Conservation (phyloP, 2,329 filamentous ascomycete species). For the Paecilomyces niveus region DNA sequence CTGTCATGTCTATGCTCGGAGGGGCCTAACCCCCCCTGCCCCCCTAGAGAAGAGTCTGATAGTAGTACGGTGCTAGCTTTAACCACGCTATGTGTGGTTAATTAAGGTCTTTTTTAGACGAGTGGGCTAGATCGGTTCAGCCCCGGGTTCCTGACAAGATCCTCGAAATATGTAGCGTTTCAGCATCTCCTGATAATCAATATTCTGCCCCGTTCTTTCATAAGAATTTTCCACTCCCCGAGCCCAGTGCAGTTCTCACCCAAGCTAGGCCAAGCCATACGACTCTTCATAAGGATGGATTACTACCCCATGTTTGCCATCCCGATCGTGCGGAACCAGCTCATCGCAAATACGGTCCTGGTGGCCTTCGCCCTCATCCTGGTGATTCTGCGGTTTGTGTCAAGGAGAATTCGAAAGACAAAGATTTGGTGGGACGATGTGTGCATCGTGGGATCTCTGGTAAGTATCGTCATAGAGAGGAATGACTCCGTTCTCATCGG, state of each 20-base stretch:
- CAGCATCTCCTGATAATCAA: too few relatives aligned
- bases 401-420: constrained; percentile 18
- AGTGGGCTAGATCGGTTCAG: too few relatives aligned
- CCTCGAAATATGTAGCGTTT: too few relatives aligned
- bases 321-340: constrained; percentile 11
- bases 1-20: too few relatives aligned
- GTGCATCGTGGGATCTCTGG: constrained; percentile 14
- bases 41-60: background rate
- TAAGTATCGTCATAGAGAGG: background rate
- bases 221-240: too few relatives aligned
- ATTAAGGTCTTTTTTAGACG: too few relatives aligned
- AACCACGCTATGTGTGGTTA: too few relatives aligned
- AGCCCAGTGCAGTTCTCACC: too few relatives aligned
- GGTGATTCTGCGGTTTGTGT: constrained; percentile 21
- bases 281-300: background rate
- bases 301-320: constrained; percentile 10
- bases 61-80: too few relatives aligned
- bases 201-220: too few relatives aligned
- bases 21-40: too few relatives aligned
- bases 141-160: too few relatives aligned
- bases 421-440: constrained; percentile 24
- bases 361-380: constrained; percentile 18
- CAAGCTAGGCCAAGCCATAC: background rate
- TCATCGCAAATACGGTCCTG: constrained; percentile 16
- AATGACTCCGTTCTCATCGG: constrained; percentile 3